These are phyloP conservation scores for Uncinocarpus reesii DNA, from an alignment of 2,329 filamentous ascomycete species.

Conservation along the genomic window DNA sequence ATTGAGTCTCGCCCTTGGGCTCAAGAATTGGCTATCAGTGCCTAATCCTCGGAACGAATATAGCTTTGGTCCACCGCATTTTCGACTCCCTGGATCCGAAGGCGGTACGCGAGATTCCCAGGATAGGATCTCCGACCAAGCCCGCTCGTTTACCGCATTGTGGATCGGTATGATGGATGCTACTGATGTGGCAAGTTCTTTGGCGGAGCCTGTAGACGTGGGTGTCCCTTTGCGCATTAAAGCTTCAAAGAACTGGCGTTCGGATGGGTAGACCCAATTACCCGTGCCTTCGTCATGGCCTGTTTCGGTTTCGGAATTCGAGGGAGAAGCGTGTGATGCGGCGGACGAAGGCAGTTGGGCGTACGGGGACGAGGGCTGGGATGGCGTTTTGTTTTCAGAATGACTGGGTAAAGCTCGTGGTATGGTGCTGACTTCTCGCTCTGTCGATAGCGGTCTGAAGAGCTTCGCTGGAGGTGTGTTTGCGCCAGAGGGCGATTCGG, in stretches of 20 bases:
- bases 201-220: slow-evolving; percentile 37
- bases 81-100: slow-evolving; percentile 49
- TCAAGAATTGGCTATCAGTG: slow-evolving; percentile 48
- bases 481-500: slow-evolving; percentile 19
- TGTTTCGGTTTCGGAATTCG: slow-evolving; percentile 70
- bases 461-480: slow-evolving; percentile 22
- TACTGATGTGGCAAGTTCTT: slow-evolving; percentile 59
- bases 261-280: slow-evolving; percentile 95
- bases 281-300: slow-evolving; percentile 59
- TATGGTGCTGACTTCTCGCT: slow-evolving; percentile 70
- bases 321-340: slow-evolving; percentile 37
- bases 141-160: slow-evolving; percentile 95
- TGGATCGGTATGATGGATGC: slow-evolving; percentile 89
- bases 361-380: slow-evolving; percentile 26
- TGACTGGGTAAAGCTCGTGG: slow-evolving; percentile 46
- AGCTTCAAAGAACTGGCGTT: slow-evolving; percentile 96
- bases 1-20: slow-evolving; percentile 73
- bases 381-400: slow-evolving; percentile 14
- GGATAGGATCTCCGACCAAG: slow-evolving; percentile 79
- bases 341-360: slow-evolving; percentile 19
- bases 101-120: slow-evolving; percentile 66
- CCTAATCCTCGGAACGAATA: slow-evolving; percentile 67
- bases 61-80: slow-evolving; percentile 67
- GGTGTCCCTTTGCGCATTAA: slow-evolving; percentile 81
- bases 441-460: slow-evolving; percentile 47